phyloP scores from a whole-genome alignment of 2,329 filamentous ascomycete species.

The Aspergillus ochraceus region DNA sequence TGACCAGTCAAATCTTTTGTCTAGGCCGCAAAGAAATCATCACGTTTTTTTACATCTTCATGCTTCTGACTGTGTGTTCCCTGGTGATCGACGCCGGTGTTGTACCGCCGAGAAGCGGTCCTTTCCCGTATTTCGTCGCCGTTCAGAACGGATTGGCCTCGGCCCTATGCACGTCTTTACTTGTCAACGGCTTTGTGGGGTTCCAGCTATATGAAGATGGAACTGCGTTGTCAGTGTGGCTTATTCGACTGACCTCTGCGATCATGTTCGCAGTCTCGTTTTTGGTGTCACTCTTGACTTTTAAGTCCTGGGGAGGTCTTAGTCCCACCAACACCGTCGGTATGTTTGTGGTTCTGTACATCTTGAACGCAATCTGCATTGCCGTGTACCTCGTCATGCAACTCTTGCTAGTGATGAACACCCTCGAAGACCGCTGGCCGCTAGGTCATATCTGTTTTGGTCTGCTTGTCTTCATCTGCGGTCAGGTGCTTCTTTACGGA shows the following conservation, averaged over 20 bases:
- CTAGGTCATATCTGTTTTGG: conserved; percentile 89
- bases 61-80: conserved; percentile 83
- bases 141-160: conserved; percentile 82
- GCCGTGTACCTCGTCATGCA: conserved; percentile 86
- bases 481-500: conserved; percentile 89
- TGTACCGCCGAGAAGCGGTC: conserved; percentile 73
- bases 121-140: conserved; percentile 90
- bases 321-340: conserved; percentile 82
- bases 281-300: conserved; percentile 84
- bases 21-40: conserved; percentile 69
- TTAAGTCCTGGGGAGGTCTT: conserved; percentile 86
- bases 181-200: conserved; percentile 97
- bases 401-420: conserved; percentile 82
- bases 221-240: conserved; percentile 89
- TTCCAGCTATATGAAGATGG: conserved; percentile 99
- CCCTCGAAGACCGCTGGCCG: conserved; percentile 92
- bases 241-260: conserved; percentile 75
- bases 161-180: conserved; percentile 80
- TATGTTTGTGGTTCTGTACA: conserved; percentile 86
- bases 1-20: conserved; percentile 11
- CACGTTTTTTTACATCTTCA: conserved; percentile 96
- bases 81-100: conserved; percentile 92
- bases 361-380: conserved; percentile 84
- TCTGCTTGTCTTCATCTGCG: conserved; percentile 84
- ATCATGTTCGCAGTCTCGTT: conserved; percentile 85